Percentiles rank a stretch among this genome's conserved stretches.
Evolutionary conservation across 2,329 filamentous ascomycete genomes (phyloP).

Genomic region (Parascedosporium putredinis): DNA sequence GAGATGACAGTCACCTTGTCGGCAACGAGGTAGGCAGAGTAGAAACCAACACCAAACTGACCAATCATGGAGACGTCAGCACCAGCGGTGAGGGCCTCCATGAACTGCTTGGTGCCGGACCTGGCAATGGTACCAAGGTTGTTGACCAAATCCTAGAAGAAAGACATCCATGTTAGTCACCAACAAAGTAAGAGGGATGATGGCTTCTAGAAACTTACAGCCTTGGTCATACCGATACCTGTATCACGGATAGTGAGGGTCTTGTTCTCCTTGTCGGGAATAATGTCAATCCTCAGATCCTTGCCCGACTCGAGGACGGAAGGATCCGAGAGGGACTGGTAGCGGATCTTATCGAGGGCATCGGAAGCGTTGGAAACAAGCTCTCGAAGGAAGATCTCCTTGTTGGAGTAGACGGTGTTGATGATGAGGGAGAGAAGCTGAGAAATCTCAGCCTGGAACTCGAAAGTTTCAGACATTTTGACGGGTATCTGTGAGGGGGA

Average conservation of each 20-base stretch:
- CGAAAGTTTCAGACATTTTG: slow-evolving; percentile 72
- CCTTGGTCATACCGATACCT: slow-evolving; percentile 99
- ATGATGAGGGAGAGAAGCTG: slow-evolving; percentile 99
- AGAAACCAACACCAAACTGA: slow-evolving; percentile 99
- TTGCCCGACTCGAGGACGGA: slow-evolving; percentile 95
- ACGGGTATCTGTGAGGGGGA: slow-evolving; percentile 8
- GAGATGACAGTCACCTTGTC: slow-evolving; percentile 92
- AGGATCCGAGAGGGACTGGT: slow-evolving; percentile 94
- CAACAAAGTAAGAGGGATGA: no score
- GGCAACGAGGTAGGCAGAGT: slow-evolving; percentile 98
- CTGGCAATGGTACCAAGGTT: slow-evolving; percentile 99
- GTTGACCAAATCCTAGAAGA: slow-evolving; percentile 89
- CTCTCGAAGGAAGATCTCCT: slow-evolving; percentile 99
- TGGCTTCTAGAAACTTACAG: slow-evolving; percentile 72
- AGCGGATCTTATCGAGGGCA: slow-evolving; percentile 99
- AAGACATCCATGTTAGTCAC: no score
- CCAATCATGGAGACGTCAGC: slow-evolving; percentile 99
- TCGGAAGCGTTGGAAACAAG: slow-evolving; percentile 97
- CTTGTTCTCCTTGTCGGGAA: slow-evolving; percentile 95
- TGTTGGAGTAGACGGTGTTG: slow-evolving; percentile 99
- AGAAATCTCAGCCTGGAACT: slow-evolving; percentile 99
- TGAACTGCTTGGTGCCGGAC: slow-evolving; percentile 99
- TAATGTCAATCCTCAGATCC: slow-evolving; percentile 98
- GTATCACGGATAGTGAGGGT: slow-evolving; percentile 95
- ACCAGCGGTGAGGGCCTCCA: slow-evolving; percentile 97